Percentiles rank a stretch among this genome's conserved stretches.
phyloP scores from a whole-genome alignment of 768 basidiomycete species.

The Psilocybe tampanensis region DNA sequence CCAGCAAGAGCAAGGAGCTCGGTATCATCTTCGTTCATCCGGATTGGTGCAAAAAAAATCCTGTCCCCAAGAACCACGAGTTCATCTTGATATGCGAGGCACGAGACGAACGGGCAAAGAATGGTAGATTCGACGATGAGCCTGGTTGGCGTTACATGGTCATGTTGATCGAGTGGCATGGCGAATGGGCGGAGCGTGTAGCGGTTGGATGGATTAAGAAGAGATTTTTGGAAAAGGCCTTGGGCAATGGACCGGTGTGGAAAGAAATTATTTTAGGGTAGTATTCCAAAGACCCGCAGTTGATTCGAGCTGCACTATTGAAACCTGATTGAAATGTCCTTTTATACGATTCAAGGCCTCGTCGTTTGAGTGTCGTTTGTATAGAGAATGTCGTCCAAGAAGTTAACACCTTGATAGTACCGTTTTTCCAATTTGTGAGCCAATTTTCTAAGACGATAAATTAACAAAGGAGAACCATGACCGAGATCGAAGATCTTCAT shows the following conservation, averaged over 20 bases:
- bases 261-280: slow-evolving; percentile 14
- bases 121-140: slow-evolving; percentile 5
- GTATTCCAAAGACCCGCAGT: too few species aligned
- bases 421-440: too few species aligned
- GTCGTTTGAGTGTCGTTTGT: too few species aligned
- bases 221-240: slow-evolving; percentile 1
- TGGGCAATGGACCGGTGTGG: slow-evolving; percentile 10
- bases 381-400: too few species aligned
- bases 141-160: slow-evolving; percentile 11
- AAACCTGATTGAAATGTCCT: too few species aligned
- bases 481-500: too few species aligned
- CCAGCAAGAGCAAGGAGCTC: slow-evolving; percentile 2
- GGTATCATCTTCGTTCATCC: slow-evolving; percentile 4
- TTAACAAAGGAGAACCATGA: too few species aligned
- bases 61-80: slow-evolving; percentile 4
- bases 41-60: slow-evolving; percentile 8
- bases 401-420: too few species aligned
- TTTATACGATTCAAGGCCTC: too few species aligned
- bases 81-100: slow-evolving; percentile 16
- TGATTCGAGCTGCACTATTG: too few species aligned
- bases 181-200: slow-evolving; percentile 15
- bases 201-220: slow-evolving; percentile 10
- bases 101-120: slow-evolving; percentile 6
- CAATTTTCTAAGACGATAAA: too few species aligned
- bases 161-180: slow-evolving; percentile 15